phyloP scores from a whole-genome alignment of 176 grass and related monocot species.

The Poa pratensis region DNA sequence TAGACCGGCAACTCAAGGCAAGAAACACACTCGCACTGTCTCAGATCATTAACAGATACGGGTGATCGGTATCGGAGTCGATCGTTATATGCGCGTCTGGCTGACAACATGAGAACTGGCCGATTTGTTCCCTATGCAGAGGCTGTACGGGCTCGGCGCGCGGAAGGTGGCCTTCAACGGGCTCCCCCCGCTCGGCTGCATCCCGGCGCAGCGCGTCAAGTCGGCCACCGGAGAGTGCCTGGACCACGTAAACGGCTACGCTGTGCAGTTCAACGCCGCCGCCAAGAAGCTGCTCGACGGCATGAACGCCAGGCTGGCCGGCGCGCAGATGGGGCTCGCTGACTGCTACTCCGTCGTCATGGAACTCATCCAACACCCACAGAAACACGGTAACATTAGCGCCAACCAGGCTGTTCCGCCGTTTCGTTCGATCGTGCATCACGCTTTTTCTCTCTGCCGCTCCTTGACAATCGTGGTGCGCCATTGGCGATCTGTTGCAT shows the following conservation, averaged over 20 bases:
- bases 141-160: constrained; percentile 77
- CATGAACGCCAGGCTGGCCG: constrained; percentile 69
- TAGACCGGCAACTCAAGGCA: constrained; percentile 80
- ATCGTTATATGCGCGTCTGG: not conserved
- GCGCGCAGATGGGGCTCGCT: constrained; percentile 60
- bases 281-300: constrained; percentile 65
- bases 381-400: constrained; percentile 56
- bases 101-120: not conserved
- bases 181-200: constrained; percentile 82
- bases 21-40: not conserved
- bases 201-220: constrained; percentile 75
- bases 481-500: not conserved
- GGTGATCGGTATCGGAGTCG: not conserved
- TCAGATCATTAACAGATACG: not conserved
- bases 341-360: constrained; percentile 79
- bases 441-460: not conserved
- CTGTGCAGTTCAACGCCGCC: constrained; percentile 71
- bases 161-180: constrained; percentile 77
- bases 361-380: constrained; percentile 82
- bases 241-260: constrained; percentile 62
- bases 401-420: not conserved
- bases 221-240: constrained; percentile 64
- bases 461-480: not conserved
- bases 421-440: not conserved
- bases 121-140: constrained; percentile 40